Evolutionary conservation across 2,329 filamentous ascomycete genomes (phyloP).

Genomic region (Neofusicoccum laricinum): DNA sequence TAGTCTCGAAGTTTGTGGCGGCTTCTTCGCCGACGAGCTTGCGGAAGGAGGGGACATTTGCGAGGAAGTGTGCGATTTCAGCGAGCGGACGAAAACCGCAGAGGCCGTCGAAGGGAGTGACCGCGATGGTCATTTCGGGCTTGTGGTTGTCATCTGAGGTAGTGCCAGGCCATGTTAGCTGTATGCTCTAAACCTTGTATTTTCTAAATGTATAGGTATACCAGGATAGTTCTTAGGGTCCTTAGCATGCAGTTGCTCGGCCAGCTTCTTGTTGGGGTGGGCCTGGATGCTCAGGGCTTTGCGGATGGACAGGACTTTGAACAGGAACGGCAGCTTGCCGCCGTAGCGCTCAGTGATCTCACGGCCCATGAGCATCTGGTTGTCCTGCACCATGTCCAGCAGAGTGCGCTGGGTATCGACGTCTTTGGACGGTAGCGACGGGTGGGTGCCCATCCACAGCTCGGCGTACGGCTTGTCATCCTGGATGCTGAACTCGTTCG

Average conservation of each 20-base stretch:
- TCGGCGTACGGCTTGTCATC: conserved; percentile 92
- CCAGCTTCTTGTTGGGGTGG: conserved; percentile 92
- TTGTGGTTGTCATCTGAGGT: conserved; percentile 89
- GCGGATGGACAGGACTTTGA: conserved; percentile 95
- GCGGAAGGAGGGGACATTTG: conserved; percentile 55
- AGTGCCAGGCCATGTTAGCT: not conserved
- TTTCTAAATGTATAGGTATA: conserved; percentile 23
- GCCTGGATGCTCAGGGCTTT: conserved; percentile 97
- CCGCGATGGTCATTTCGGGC: conserved; percentile 97
- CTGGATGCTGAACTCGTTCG: conserved; percentile 71
- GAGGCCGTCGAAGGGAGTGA: conserved; percentile 92
- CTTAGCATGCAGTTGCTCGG: conserved; percentile 78
- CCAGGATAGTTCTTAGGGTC: conserved; percentile 91
- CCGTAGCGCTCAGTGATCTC: conserved; percentile 73
- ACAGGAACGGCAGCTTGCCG: conserved; percentile 85
- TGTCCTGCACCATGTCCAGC: conserved; percentile 82
- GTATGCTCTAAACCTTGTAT: not conserved
- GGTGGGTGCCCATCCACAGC: conserved; percentile 99
- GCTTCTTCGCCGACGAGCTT: conserved; percentile 48
- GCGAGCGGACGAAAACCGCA: conserved; percentile 88
- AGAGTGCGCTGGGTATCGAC: conserved; percentile 78
- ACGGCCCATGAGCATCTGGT: conserved; percentile 74
- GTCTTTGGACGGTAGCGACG: conserved; percentile 91
- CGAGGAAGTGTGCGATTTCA: conserved; percentile 84
- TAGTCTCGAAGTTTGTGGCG: conserved; percentile 44